A percentile compares a stretch with the other conserved stretches of the same genome.
These are phyloP conservation scores for Cercophora samala DNA, from an alignment of 495 filamentous ascomycete species.

Conservation along the genomic window DNA sequence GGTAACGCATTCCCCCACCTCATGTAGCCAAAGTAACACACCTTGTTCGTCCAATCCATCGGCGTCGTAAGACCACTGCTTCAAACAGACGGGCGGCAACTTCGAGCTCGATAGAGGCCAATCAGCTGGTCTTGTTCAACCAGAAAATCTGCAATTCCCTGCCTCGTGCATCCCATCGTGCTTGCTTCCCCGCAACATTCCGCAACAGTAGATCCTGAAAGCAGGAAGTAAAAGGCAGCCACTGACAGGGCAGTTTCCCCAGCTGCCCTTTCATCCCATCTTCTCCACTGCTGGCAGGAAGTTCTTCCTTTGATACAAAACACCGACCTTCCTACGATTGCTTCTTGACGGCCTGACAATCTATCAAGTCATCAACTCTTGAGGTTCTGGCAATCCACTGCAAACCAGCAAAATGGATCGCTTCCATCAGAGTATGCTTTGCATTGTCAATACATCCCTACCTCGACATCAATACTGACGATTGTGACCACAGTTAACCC, in stretches of 20 bases:
- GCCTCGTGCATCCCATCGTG: not conserved
- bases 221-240: not conserved
- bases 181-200: slow-evolving; percentile 3
- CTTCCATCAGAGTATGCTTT: slow-evolving; percentile 38
- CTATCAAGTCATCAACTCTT: not conserved
- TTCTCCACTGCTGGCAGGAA: not conserved
- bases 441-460: not conserved
- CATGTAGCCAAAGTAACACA: not conserved
- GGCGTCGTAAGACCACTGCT: slow-evolving; percentile 5
- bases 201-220: not conserved
- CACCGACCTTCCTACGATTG: not conserved
- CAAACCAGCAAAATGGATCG: slow-evolving; percentile 38
- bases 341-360: not conserved
- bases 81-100: slow-evolving; percentile 6
- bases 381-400: not conserved
- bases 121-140: not conserved
- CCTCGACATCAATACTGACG: slow-evolving; percentile 3
- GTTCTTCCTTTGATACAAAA: not conserved
- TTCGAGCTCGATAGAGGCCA: not conserved
- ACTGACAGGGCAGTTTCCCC: not conserved
- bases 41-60: not conserved
- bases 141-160: not conserved
- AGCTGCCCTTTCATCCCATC: not conserved
- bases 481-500: slow-evolving; percentile 54
- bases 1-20: not conserved